Evolutionary conservation across 495 filamentous ascomycete species (phyloP).

Genomic region (Xylaria bambusicola): DNA sequence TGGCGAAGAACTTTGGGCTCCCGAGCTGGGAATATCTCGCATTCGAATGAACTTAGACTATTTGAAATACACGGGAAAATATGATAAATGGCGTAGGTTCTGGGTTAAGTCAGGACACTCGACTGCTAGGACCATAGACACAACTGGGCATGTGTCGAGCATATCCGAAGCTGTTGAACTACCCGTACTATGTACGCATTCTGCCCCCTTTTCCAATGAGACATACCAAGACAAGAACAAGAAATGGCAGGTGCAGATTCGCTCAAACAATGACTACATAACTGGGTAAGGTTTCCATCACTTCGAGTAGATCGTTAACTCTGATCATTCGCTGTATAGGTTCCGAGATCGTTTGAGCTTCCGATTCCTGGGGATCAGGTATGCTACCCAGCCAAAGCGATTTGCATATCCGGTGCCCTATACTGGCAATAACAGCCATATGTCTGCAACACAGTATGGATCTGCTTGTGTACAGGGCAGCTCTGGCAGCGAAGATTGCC

Average conservation of each 20-base stretch:
- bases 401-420: conserved; percentile 44
- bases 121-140: conserved; percentile 27
- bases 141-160: conserved; percentile 25
- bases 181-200: conserved; percentile 48
- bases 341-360: conserved; percentile 57
- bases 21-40: conserved; percentile 33
- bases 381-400: conserved; percentile 41
- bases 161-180: conserved; percentile 19
- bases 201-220: conserved; percentile 46
- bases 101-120: conserved; percentile 38
- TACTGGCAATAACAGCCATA: conserved; percentile 33
- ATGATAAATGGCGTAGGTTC: conserved; percentile 28
- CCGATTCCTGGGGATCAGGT: conserved; percentile 48
- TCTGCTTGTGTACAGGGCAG: conserved; percentile 44
- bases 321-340: conserved; percentile 17
- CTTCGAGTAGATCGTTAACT: not conserved
- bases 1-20: conserved; percentile 48
- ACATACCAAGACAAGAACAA: conserved; percentile 40
- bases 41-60: conserved; percentile 46
- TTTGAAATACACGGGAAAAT: conserved; percentile 32
- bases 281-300: conserved; percentile 36
- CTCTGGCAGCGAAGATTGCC: conserved; percentile 46
- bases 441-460: conserved; percentile 42
- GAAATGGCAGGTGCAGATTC: conserved; percentile 46
- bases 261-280: conserved; percentile 45